Evolutionary conservation across 129 eudicot genomes (phyloP), one percentile per base, ranked within the genome.

Genomic region (Smallanthus sonchifolius): DNA sequence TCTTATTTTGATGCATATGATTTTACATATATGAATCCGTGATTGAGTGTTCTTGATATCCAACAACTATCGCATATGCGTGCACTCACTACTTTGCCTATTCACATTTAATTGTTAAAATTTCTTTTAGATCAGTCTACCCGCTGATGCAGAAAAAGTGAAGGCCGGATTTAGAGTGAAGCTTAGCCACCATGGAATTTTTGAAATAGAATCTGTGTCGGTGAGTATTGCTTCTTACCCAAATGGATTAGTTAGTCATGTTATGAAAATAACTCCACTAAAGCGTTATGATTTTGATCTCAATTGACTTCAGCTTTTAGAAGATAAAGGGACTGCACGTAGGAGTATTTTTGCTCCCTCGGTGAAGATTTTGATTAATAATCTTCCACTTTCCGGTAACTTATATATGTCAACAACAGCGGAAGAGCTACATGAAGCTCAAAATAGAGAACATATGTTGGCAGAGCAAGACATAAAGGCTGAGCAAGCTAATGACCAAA

Each of bases 401-500:
- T 70, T 75, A 9, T 39, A 73, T 67, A 86, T 88, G 20, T 84
- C 79, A 15, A 83, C 81, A 80, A 75, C 88, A 35, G 44, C 6
- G 8, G 71, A 44, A 4, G 97, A 88, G 78, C 66, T 94, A 72
- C 36, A 32, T 38, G 65, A 82, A 63, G 96, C 97, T 74, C 85
- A 78, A 82, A 84, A 86, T 30, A 82, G 66, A 68, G 97, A 84
- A 82, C 28, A 62, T 59, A 69, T 70, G 67, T 65, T 94, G 79
- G 80, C 83, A 48, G 86, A 88, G 72, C 98, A 94, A 76, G 97
- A 94, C 74, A 62, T 65, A 24, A 80, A 83, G 76, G 82, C 85
- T 81, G 97, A 94, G 72, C 89, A 75, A 76, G 82, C 92, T 73
- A 88, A 91, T 73, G 96, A 94, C 40, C 82, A 83, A 84, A 86